Conservation (phyloP, 2,329 filamentous ascomycete genomes). For the Aspergillus calidoustus region DNA sequence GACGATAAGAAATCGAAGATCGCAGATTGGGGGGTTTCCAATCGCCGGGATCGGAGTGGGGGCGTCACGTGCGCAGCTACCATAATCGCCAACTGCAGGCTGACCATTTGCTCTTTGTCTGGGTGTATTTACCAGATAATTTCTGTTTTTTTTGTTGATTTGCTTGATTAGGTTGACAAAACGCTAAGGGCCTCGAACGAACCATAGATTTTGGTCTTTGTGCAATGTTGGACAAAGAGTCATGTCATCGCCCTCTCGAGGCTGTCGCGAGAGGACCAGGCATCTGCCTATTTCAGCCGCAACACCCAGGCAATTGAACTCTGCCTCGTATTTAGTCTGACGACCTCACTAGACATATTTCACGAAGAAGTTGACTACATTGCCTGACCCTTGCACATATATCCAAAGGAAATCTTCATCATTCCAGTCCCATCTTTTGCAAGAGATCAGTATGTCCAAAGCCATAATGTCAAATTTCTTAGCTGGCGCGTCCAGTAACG, state of each 20-base stretch:
- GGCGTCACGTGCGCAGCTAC: neutral
- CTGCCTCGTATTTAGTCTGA: neutral
- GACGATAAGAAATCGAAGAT: constrained; percentile 10
- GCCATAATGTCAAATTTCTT: neutral
- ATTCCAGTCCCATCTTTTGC: neutral
- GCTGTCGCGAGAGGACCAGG: neutral
- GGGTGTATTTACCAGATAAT: neutral
- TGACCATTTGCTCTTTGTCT: neutral
- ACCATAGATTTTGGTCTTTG: neutral
- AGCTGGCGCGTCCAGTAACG: neutral
- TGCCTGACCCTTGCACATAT: neutral
- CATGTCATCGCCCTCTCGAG: neutral
- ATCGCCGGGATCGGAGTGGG: constrained; percentile 9
- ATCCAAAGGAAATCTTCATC: neutral
- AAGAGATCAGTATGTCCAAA: neutral
- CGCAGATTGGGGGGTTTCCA: constrained; percentile 15
- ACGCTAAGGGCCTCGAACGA: neutral
- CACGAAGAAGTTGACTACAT: neutral
- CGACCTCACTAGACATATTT: neutral
- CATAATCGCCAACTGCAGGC: neutral
- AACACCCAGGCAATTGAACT: neutral
- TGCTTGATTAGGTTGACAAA: neutral
- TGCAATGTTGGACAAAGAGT: neutral
- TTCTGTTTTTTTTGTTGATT: neutral
- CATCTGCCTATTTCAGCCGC: neutral